These are phyloP conservation scores for Hylodesmum podocarpum DNA, from an alignment of 306 rosid genomes.

Conservation along the genomic window DNA sequence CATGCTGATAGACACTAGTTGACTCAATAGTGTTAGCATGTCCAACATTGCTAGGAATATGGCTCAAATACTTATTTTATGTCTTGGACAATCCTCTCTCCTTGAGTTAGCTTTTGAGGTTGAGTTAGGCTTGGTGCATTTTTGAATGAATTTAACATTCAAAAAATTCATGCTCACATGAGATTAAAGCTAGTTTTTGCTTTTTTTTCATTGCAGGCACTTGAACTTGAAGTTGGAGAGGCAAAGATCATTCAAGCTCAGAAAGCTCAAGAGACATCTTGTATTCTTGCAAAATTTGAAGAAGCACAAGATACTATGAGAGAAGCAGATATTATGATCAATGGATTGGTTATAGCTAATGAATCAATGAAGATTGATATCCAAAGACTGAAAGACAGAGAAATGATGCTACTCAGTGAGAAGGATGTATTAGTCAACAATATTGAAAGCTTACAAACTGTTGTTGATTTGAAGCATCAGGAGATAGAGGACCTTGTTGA, in stretches of 20 bases:
- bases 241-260: slow-evolving; percentile 66
- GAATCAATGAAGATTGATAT: slow-evolving; percentile 72
- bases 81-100: not conserved
- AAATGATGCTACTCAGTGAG: slow-evolving; percentile 45
- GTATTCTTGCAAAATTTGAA: slow-evolving; percentile 81
- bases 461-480: slow-evolving; percentile 47
- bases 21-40: not conserved
- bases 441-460: slow-evolving; percentile 61
- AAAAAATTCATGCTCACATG: not conserved
- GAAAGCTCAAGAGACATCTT: slow-evolving; percentile 67
- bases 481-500: slow-evolving; percentile 56
- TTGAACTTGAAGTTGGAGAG: slow-evolving; percentile 76
- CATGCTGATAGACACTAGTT: not conserved
- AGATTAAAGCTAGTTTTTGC: too few species aligned
- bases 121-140: not conserved
- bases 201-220: slow-evolving; percentile 48
- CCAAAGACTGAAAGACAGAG: slow-evolving; percentile 47
- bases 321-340: slow-evolving; percentile 84
- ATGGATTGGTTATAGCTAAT: slow-evolving; percentile 70
- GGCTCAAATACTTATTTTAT: not conserved
- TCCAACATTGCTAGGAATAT: not conserved
- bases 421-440: slow-evolving; percentile 48
- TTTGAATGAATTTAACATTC: not conserved
- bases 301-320: slow-evolving; percentile 75
- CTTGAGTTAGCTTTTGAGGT: not conserved